Evolutionary conservation across 257 asterid genomes (phyloP), one percentile per base, ranked within the genome.

Genomic region (Eucommia ulmoides): DNA sequence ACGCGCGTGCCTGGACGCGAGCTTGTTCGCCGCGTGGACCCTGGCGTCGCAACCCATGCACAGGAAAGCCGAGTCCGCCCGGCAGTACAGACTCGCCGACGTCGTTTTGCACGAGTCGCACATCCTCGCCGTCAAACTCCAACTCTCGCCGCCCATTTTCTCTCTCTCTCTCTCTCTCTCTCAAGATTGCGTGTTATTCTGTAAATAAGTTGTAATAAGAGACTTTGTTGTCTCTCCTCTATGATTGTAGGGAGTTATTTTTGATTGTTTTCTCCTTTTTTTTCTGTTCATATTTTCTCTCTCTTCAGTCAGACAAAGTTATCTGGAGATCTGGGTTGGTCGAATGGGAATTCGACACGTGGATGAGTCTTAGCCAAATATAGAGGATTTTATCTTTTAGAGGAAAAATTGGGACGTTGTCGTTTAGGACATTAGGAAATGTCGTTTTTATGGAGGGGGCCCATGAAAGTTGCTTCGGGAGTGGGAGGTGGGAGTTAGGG

Each of bases 1-100:
- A 41, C 83, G 76, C 15, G 54, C 64, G 53, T 63, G 69, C 19
- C 33, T 24, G 0, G 69, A 51, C 10, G 59, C 59, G 1, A 45
- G 15, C 46, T 61, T 61, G 51, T 61, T 51, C 11, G 59, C 59
- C 7, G 33, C 55, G 33, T 61, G 66, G 24, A 60, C 44, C 46
- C 38, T 53, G 54, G 38, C 24, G 18, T 61, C 66, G 21, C 66
- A 61, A 1, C 23, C 29, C 41, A 33, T 19, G 45, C 66, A 61
- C 3, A 61, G 19, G 50, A 61, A 61, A 22, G 61, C 66, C 0
- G 66, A 45, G 53, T 61, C 66, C 9, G 66, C 60, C 1, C 20
- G 61, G 55, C 66, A 61, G 41, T 53, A 61, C 15, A 61, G 23
- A 9, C 51, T 53, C 10, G 66, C 54, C 61, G 61, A 17, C 20